Percentiles rank a stretch among this genome's conserved stretches.
phyloP scores from a whole-genome alignment of 2,329 filamentous ascomycete genomes.

The Cladosporium sp. region DNA sequence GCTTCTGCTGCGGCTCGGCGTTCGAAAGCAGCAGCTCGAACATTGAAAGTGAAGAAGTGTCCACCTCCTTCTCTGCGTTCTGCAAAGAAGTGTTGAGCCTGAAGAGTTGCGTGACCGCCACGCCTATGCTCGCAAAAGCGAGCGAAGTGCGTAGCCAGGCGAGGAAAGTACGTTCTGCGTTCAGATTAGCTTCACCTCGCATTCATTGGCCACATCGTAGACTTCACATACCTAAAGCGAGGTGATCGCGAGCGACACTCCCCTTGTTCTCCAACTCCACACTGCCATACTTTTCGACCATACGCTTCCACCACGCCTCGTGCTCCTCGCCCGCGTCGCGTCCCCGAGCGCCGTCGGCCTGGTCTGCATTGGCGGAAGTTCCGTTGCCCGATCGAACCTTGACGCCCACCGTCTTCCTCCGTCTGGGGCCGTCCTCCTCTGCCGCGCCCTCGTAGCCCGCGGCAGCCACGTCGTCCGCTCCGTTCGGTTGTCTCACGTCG shows the following conservation, averaged over 20 bases:
- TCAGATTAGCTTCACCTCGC: conserved; percentile 7
- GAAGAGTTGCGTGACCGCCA: conserved; percentile 79
- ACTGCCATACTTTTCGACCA: conserved; percentile 55
- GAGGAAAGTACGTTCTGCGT: conserved; percentile 71
- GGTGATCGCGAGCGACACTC: conserved; percentile 73
- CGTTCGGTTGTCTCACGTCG: background rate
- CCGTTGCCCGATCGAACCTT: conserved; percentile 16
- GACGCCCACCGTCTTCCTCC: conserved; percentile 9
- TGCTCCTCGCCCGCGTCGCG: conserved; percentile 18
- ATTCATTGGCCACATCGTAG: background rate
- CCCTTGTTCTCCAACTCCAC: conserved; percentile 82
- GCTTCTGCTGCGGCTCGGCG: conserved; percentile 6
- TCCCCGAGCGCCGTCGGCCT: background rate
- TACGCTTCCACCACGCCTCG: conserved; percentile 47
- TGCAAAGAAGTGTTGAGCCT: conserved; percentile 65
- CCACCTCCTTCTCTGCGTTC: conserved; percentile 10
- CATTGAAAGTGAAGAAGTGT: conserved; percentile 8
- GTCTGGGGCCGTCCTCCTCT: conserved; percentile 14
- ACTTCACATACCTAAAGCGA: conserved; percentile 61
- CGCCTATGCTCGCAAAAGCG: conserved; percentile 74
- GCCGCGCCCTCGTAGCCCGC: conserved; percentile 18
- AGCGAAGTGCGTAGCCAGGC: conserved; percentile 80
- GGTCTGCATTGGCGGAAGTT: conserved; percentile 1
- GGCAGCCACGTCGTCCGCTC: conserved; percentile 12
- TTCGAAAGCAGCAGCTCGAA: conserved; percentile 8